Conservation (phyloP, 2,329 filamentous ascomycete species). For the Colletotrichum sp. region DNA sequence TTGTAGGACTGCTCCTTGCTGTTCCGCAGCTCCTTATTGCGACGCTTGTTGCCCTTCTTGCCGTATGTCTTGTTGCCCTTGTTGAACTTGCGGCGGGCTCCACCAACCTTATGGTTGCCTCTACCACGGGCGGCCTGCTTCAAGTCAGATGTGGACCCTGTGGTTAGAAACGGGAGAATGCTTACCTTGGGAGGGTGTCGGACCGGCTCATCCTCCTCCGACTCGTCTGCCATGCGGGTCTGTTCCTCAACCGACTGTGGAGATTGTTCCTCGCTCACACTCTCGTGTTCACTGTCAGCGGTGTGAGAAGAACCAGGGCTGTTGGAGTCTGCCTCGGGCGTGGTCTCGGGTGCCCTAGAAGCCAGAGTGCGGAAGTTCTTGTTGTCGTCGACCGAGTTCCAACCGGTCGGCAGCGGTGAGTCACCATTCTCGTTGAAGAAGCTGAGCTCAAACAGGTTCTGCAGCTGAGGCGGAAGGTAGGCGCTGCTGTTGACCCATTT, state of each 20-base stretch:
- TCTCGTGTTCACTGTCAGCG: constrained; percentile 56
- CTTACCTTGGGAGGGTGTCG: constrained; percentile 38
- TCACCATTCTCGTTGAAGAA: constrained; percentile 61
- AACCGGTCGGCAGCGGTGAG: constrained; percentile 72
- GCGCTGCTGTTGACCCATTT: constrained; percentile 56
- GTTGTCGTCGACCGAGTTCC: constrained; percentile 64
- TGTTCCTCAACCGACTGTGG: constrained; percentile 27
- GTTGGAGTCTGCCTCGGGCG: constrained; percentile 43
- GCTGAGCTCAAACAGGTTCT: constrained; percentile 78
- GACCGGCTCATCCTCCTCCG: constrained; percentile 57
- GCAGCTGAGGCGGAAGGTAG: constrained; percentile 67
- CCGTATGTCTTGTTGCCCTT: constrained; percentile 50
- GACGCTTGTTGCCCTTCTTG: constrained; percentile 54
- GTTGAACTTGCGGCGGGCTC: constrained; percentile 51
- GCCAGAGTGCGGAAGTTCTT: constrained; percentile 60
- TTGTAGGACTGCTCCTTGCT: constrained; percentile 40
- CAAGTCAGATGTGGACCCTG: not conserved
- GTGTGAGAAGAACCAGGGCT: constrained; percentile 53
- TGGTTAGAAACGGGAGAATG: not conserved
- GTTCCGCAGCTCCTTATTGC: constrained; percentile 44
- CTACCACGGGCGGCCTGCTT: constrained; percentile 16
- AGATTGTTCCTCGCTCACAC: constrained; percentile 54
- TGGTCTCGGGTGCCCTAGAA: constrained; percentile 47
- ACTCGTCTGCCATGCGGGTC: constrained; percentile 66
- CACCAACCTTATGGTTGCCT: constrained; percentile 19